Conservation (phyloP, 768 basidiomycete species). For the Astraeus odoratus region DNA sequence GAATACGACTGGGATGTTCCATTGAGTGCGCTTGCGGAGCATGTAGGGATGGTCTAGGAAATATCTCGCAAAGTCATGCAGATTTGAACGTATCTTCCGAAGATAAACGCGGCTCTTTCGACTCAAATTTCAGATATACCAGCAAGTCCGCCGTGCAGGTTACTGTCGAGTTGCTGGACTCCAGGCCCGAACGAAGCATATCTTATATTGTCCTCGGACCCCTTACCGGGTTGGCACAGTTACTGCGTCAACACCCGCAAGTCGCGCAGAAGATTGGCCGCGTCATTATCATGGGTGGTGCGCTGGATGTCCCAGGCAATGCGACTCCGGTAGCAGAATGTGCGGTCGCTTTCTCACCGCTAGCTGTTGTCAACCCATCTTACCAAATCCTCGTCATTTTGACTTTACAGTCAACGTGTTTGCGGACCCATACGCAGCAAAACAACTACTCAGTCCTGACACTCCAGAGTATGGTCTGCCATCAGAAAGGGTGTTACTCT, state of each 20-base stretch:
- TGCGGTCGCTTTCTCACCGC: constrained; percentile 28
- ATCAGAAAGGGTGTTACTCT: constrained; percentile 57
- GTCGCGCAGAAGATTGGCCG: constrained; percentile 55
- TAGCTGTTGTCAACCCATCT: neutral
- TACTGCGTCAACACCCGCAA: constrained; percentile 49
- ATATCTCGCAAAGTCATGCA: constrained; percentile 56
- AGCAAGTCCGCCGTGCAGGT: constrained; percentile 46
- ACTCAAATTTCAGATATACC: constrained; percentile 43
- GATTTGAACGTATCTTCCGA: constrained; percentile 39
- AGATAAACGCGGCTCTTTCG: constrained; percentile 12
- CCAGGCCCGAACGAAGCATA: constrained; percentile 43
- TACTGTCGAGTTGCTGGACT: constrained; percentile 46
- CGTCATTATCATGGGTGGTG: constrained; percentile 91
- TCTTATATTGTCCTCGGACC: constrained; percentile 74
- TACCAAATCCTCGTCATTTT: neutral
- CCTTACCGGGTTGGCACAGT: constrained; percentile 70
- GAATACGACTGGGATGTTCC: too few relatives aligned
- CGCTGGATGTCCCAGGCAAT: constrained; percentile 87
- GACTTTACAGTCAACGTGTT: constrained; percentile 67
- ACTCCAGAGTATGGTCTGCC: constrained; percentile 42
- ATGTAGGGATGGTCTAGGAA: constrained; percentile 61
- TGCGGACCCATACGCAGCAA: constrained; percentile 82
- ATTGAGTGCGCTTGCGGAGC: constrained; percentile 2
- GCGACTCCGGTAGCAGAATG: constrained; percentile 79
- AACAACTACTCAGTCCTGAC: constrained; percentile 49